phyloP scores from a whole-genome alignment of 768 basidiomycete species.

The Suillus tomentosus region DNA sequence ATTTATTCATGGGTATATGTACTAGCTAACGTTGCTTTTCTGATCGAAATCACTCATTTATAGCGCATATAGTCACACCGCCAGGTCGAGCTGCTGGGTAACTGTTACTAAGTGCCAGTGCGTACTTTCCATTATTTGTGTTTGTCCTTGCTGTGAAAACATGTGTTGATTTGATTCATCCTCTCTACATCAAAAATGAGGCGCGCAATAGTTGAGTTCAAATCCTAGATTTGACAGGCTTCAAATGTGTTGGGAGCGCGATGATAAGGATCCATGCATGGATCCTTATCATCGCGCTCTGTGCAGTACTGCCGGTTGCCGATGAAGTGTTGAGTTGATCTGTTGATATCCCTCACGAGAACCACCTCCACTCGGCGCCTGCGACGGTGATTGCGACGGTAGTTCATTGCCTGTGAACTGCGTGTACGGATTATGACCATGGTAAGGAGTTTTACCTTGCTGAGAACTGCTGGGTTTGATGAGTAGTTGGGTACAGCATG shows the following conservation, averaged over 20 bases:
- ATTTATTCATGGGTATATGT: too few relatives aligned
- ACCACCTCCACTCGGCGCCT: background rate
- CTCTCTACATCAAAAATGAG: background rate
- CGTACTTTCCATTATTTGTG: too few relatives aligned
- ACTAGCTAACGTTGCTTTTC: too few relatives aligned
- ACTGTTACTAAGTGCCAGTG: too few relatives aligned
- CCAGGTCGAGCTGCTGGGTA: too few relatives aligned
- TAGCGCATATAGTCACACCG: too few relatives aligned
- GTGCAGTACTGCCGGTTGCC: background rate
- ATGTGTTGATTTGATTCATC: too few relatives aligned
- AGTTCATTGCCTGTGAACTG: background rate
- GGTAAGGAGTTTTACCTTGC: background rate
- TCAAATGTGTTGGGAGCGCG: background rate
- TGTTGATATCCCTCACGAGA: background rate
- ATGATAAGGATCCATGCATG: background rate
- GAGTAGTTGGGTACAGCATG: background rate
- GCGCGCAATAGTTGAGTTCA: background rate
- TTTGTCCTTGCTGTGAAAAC: too few relatives aligned
- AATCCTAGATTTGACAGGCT: background rate
- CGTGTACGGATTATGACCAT: background rate
- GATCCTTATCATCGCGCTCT: too few relatives aligned
- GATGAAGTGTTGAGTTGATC: background rate
- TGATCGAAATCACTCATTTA: too few relatives aligned
- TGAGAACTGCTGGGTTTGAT: background rate
- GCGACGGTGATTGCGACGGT: background rate